phyloP scores from a whole-genome alignment of 2,329 filamentous ascomycete species.

The Aspergillus clavatus region DNA sequence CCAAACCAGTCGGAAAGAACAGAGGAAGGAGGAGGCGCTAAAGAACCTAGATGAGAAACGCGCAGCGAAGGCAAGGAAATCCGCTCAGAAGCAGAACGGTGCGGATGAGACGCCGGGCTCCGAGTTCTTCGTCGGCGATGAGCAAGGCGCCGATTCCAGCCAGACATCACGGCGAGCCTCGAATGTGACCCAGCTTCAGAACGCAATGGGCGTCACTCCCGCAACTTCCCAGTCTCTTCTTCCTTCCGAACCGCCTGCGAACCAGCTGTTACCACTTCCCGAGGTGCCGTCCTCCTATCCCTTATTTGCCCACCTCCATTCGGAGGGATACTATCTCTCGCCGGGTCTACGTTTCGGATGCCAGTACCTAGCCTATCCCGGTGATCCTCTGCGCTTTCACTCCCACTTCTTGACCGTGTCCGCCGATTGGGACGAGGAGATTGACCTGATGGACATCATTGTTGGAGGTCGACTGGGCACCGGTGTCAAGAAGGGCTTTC shows the following conservation, averaged over 20 bases:
- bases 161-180: conserved; percentile 13
- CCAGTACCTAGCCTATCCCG: conserved; percentile 90
- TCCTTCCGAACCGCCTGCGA: conserved; percentile 26
- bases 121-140: conserved; percentile 22
- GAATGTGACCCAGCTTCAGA: conserved; percentile 12
- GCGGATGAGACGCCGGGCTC: conserved; percentile 14
- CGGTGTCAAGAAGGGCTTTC: conserved; percentile 90
- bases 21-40: conserved; percentile 47
- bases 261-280: conserved; percentile 27
- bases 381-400: conserved; percentile 90
- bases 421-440: conserved; percentile 79
- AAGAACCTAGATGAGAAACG: conserved; percentile 45
- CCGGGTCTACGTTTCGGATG: conserved; percentile 93
- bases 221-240: conserved; percentile 48
- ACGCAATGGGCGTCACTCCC: conserved; percentile 43
- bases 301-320: conserved; percentile 75
- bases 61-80: conserved; percentile 20
- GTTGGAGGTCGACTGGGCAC: conserved; percentile 84
- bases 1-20: conserved; percentile 45
- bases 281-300: conserved; percentile 56
- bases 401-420: conserved; percentile 88
- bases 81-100: conserved; percentile 12
- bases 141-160: conserved; percentile 3
- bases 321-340: conserved; percentile 76
- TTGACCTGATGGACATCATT: conserved; percentile 78